Conservation (phyloP, 768 basidiomycete genomes). For the Rhizopogon sp. region DNA sequence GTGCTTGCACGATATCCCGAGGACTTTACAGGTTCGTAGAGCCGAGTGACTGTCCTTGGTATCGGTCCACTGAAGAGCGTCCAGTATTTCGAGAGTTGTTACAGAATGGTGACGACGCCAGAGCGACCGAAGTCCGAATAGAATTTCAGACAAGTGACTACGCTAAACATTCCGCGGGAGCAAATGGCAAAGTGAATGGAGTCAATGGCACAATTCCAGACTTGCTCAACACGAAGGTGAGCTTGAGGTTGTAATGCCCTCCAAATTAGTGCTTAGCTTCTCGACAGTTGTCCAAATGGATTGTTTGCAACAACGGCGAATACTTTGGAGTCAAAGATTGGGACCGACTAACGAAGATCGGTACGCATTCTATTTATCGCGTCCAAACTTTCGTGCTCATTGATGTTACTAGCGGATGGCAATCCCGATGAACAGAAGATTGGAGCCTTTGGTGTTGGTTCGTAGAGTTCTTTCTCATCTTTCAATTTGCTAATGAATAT, state of each 20-base stretch:
- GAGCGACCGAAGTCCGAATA: slow-evolving; percentile 28
- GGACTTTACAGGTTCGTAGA: slow-evolving; percentile 11
- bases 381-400: background rate
- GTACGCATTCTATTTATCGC: slow-evolving; percentile 6
- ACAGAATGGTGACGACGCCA: slow-evolving; percentile 54
- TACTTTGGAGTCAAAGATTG: slow-evolving; percentile 43
- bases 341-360: slow-evolving; percentile 43
- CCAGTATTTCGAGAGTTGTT: slow-evolving; percentile 47
- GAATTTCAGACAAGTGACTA: slow-evolving; percentile 27
- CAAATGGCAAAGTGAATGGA: background rate
- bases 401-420: slow-evolving; percentile 34
- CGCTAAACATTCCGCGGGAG: slow-evolving; percentile 1
- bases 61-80: background rate
- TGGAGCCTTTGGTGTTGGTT: slow-evolving; percentile 38
- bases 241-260: background rate
- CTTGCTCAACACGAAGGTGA: slow-evolving; percentile 3
- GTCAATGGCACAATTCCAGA: background rate
- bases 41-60: background rate
- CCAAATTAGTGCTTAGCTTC: background rate
- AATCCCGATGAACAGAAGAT: slow-evolving; percentile 51
- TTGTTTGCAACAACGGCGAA: slow-evolving; percentile 43
- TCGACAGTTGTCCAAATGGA: slow-evolving; percentile 33
- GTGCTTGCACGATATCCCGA: slow-evolving; percentile 13
- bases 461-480: background rate
- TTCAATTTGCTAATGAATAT: background rate